phyloP scores from a whole-genome alignment of 768 basidiomycete genomes.

The Termitomyces sp. region DNA sequence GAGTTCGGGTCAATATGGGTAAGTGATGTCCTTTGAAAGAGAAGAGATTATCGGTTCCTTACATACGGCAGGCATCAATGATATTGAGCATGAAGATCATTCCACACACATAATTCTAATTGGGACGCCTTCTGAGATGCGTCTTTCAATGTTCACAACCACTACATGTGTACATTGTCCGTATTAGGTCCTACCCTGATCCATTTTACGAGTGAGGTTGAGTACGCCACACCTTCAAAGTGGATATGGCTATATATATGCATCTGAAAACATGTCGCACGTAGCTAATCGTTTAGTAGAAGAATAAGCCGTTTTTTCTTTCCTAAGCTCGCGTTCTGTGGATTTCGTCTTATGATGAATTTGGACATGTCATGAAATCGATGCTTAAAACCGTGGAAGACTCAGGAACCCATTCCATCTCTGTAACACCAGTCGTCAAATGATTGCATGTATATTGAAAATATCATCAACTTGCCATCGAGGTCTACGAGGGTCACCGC shows the following conservation, averaged over 20 bases:
- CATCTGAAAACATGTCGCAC: not conserved
- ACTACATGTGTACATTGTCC: not conserved
- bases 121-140: no score
- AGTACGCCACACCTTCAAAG: not conserved
- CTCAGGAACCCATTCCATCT: conserved; percentile 6
- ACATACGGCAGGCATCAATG: no score
- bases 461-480: conserved; percentile 1
- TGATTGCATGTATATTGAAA: not conserved
- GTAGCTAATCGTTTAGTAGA: not conserved
- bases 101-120: no score
- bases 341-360: not conserved
- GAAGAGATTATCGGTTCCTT: no score
- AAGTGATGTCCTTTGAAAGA: no score
- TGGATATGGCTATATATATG: not conserved
- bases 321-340: not conserved
- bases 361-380: conserved; percentile 10
- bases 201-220: no score
- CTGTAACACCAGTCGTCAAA: not conserved
- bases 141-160: no score
- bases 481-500: conserved; percentile 5
- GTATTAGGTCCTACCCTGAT: not conserved
- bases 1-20: no score
- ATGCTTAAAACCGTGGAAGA: conserved; percentile 12
- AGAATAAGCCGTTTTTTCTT: not conserved
- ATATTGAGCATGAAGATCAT: no score